Evolutionary conservation across 106 monocot genomes (phyloP).

Genomic region (Posidonia australis): DNA sequence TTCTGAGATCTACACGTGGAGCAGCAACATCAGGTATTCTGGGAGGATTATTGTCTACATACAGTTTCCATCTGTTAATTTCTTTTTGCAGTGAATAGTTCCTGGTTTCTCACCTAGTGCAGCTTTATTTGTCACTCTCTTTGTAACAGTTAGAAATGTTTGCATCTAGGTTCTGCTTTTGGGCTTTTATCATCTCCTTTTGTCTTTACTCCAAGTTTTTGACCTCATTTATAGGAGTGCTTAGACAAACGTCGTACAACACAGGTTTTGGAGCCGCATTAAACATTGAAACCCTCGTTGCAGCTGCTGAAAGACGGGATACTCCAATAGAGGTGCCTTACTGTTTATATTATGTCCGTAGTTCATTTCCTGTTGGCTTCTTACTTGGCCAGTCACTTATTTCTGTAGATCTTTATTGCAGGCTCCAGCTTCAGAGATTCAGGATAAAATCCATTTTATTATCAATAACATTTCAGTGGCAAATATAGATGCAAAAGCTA

Average conservation of each 20-base stretch:
- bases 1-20: conserved; percentile 48
- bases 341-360: background rate
- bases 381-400: background rate
- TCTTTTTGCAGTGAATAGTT: background rate
- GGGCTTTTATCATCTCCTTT: background rate
- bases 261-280: conserved; percentile 90
- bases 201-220: background rate
- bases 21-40: conserved; percentile 45
- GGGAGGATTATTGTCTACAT: background rate
- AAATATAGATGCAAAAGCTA: conserved; percentile 86
- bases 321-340: conserved; percentile 69
- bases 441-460: conserved; percentile 93
- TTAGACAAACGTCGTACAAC: conserved; percentile 58
- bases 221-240: conserved; percentile 47
- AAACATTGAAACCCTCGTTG: conserved; percentile 93
- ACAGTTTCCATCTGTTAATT: background rate
- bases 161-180: too few species aligned
- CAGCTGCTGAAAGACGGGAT: conserved; percentile 91
- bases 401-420: conserved; percentile 12
- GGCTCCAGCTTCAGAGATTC: conserved; percentile 74
- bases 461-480: conserved; percentile 85
- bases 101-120: background rate
- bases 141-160: too few species aligned
- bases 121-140: too few species aligned
- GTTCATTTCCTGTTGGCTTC: background rate